Conservation (phyloP, 2,329 filamentous ascomycete genomes). For the Emergomyces orientalis region DNA sequence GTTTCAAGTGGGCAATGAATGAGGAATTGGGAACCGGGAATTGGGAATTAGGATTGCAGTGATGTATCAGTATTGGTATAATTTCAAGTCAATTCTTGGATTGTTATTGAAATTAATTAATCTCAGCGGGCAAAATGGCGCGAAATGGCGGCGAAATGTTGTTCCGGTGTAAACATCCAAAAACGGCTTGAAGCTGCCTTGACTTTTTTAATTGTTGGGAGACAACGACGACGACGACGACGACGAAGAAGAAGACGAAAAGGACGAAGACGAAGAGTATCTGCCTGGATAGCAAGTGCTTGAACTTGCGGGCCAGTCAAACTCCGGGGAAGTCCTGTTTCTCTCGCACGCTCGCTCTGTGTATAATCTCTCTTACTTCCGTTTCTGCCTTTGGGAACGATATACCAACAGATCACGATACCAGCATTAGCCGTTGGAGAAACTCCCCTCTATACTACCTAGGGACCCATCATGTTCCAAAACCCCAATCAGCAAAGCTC, state of each 20-base stretch:
- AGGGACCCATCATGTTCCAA: constrained; percentile 2
- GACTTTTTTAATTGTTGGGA: not conserved
- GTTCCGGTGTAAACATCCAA: constrained; percentile 10
- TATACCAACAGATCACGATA: not conserved
- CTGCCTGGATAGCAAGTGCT: not conserved
- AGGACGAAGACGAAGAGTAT: not conserved
- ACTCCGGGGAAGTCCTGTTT: not conserved
- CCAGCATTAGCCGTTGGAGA: not conserved
- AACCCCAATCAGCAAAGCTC: constrained; percentile 1
- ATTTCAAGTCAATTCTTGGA: not conserved
- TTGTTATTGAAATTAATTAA: not conserved
- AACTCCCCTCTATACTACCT: not conserved
- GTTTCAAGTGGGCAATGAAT: not conserved
- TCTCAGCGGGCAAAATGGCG: too few species aligned
- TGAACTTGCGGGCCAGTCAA: not conserved
- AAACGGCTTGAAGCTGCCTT: constrained; percentile 1
- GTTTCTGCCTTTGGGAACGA: not conserved
- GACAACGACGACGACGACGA: not conserved
- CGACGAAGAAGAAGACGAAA: not conserved
- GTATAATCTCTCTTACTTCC: not conserved
- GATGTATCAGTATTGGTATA: not conserved
- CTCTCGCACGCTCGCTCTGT: not conserved
- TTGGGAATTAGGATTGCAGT: not conserved
- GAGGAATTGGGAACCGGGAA: not conserved
- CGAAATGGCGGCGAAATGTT: constrained; percentile 5